Evolutionary conservation across 352 stramenopile genomes (phyloP).

Genomic region (Pythium periplocum): DNA sequence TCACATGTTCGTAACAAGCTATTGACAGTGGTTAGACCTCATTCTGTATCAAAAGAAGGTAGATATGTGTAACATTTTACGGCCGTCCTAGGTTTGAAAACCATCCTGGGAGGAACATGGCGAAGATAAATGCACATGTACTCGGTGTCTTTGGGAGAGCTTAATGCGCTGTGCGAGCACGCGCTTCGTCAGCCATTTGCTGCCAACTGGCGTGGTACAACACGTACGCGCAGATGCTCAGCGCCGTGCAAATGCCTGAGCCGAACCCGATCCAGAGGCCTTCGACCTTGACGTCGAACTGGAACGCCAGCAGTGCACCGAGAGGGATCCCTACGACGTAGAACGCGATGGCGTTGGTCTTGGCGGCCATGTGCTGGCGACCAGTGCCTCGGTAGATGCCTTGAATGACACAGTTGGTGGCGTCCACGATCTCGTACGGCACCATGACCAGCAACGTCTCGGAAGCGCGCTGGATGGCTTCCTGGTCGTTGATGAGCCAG

Average conservation of each 20-base stretch:
- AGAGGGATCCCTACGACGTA: constrained; percentile 76
- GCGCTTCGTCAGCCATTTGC: constrained; percentile 48
- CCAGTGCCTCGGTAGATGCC: constrained; percentile 75
- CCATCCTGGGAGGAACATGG: too few species aligned
- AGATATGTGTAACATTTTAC: too few species aligned
- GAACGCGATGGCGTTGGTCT: constrained; percentile 73
- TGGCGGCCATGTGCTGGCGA: constrained; percentile 59
- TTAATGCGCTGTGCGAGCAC: constrained; percentile 11
- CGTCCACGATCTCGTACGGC: constrained; percentile 73
- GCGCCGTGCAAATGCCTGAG: constrained; percentile 33
- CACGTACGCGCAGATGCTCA: constrained; percentile 34
- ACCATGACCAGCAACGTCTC: constrained; percentile 59
- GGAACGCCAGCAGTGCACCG: constrained; percentile 54
- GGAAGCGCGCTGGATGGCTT: constrained; percentile 36
- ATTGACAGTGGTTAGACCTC: too few species aligned
- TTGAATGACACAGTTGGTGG: constrained; percentile 64
- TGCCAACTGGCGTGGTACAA: constrained; percentile 56
- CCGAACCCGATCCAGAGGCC: constrained; percentile 81
- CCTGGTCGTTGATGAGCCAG: constrained; percentile 48
- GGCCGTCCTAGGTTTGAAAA: too few species aligned
- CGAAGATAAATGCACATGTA: too few species aligned
- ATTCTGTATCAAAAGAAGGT: too few species aligned
- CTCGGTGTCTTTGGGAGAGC: too few species aligned
- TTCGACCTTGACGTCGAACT: constrained; percentile 38
- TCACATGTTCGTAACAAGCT: too few species aligned